Percentiles rank a stretch among this genome's conserved stretches.
These are phyloP conservation scores for Eutypa lata DNA, from an alignment of 2,329 filamentous ascomycete genomes.

Conservation along the genomic window DNA sequence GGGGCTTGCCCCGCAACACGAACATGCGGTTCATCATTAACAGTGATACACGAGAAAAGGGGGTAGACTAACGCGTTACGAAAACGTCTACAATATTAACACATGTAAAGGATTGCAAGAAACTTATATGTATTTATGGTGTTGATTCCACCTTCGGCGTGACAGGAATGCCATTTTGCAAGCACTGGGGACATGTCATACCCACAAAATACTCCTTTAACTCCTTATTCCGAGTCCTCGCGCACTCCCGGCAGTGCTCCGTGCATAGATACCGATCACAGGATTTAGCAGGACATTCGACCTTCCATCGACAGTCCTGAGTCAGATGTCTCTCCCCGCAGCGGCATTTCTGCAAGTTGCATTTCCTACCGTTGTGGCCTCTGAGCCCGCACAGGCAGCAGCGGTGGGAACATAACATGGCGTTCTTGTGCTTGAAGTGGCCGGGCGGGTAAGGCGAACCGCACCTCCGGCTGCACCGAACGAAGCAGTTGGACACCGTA, in stretches of 20 bases:
- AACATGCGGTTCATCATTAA: too few relatives aligned
- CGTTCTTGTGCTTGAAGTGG: slow-evolving; percentile 29
- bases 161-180: slow-evolving; percentile 18
- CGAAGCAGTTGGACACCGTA: slow-evolving; percentile 26
- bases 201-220: slow-evolving; percentile 25
- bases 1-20: too few relatives aligned
- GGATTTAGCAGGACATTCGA: slow-evolving; percentile 28
- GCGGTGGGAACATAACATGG: slow-evolving; percentile 34
- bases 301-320: slow-evolving; percentile 38
- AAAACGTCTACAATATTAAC: too few relatives aligned
- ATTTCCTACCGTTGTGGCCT: slow-evolving; percentile 35
- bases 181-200: slow-evolving; percentile 27
- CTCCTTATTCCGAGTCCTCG: slow-evolving; percentile 17
- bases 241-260: slow-evolving; percentile 34
- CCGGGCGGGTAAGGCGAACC: slow-evolving; percentile 22
- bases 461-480: slow-evolving; percentile 32
- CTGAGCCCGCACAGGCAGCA: slow-evolving; percentile 41
- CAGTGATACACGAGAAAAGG: too few relatives aligned
- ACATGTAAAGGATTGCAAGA: too few relatives aligned
- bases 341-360: slow-evolving; percentile 30
- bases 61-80: too few relatives aligned
- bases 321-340: slow-evolving; percentile 35
- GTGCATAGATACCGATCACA: slow-evolving; percentile 33
- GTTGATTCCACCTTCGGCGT: slow-evolving; percentile 1
- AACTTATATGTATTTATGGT: too few relatives aligned